Base-by-base conservation (phyloP, 2,329 filamentous ascomycete species). In the Akanthomyces dipterigenus region DNA sequence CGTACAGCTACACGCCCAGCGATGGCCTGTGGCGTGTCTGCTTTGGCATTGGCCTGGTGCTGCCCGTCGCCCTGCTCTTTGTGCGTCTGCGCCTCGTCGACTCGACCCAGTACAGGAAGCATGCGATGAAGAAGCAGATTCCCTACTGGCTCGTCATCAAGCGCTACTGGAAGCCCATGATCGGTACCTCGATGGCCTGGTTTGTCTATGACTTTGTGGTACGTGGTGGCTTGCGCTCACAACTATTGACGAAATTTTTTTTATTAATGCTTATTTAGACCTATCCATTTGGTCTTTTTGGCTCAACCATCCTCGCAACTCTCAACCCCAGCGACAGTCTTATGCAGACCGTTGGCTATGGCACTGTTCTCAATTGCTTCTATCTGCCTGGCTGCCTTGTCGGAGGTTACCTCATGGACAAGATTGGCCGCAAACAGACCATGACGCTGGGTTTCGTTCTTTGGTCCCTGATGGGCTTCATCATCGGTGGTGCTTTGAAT, bases 1-100 rank as follows among this genome's bases (percentile, higher is more conserved):
- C 74, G 0, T 74, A 69, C 66, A 67, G 66, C 24, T 68, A 63
- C 43, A 65, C 65, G 38, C 71, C 68, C 49, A 73, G 69, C 67
- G 72, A 71, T 55, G 78, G 76, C 2, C 71, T 80, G 8, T 81
- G 78, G 78, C 71, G 78, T 1, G 75, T 80, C 3, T 63, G 61
- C 51, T 69, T 69, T 18, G 67, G 67, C 7, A 36, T 69, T 5
- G 67, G 67, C 7, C 55, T 68, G 28, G 53, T 65, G 8, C 45
- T 71, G 7, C 82, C 82, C 0, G 69, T 85, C 3, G 74, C 75
- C 1, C 74, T 85, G 18, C 80, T 84, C 55, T 82, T 82, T 67
- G 81, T 84, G 62, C 79, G 82, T 12, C 69, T 85, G 40, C 80
- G 74, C 48, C 77, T 80, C 65, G 69, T 78, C 56, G 82, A 78